phyloP scores from a whole-genome alignment of 2,329 filamentous ascomycete genomes.

The Aaosphaeria pasadenensis region DNA sequence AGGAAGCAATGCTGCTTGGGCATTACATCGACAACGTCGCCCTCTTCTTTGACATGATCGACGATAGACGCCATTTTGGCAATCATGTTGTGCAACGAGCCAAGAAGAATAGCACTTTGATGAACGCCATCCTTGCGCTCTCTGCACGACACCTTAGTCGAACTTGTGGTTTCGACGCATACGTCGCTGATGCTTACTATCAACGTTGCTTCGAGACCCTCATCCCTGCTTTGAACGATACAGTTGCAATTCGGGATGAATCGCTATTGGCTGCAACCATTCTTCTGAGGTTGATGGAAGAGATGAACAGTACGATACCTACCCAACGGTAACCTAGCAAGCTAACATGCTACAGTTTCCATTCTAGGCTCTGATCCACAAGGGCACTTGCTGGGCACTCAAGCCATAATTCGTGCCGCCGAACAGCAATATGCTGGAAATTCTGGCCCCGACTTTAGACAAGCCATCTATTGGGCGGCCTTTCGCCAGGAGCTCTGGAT shows the following conservation, averaged over 20 bases:
- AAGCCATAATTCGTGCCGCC: conserved; percentile 34
- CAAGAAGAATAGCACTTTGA: conserved; percentile 37
- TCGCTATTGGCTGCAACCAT: conserved; percentile 41
- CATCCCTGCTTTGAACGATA: conserved; percentile 40
- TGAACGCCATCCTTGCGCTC: conserved; percentile 43
- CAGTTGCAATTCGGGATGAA: conserved; percentile 39
- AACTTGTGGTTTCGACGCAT: conserved; percentile 38
- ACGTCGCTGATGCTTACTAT: conserved; percentile 42
- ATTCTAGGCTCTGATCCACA: conserved; percentile 34
- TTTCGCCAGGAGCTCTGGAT: conserved; percentile 39
- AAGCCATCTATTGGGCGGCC: conserved; percentile 37
- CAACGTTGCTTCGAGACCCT: conserved; percentile 40
- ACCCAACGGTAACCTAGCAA: no score
- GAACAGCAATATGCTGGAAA: conserved; percentile 31
- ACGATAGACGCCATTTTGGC: conserved; percentile 30
- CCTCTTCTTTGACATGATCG: conserved; percentile 37
- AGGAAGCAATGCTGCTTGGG: conserved; percentile 35
- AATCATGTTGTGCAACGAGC: conserved; percentile 34
- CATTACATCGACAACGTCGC: conserved; percentile 37
- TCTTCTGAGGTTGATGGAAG: conserved; percentile 40
- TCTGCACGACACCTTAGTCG: conserved; percentile 43
- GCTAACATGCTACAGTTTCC: conserved; percentile 12
- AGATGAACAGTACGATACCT: conserved; percentile 35
- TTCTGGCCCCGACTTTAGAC: conserved; percentile 28
- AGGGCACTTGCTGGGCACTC: conserved; percentile 39